Conservation (phyloP, 176 grass and related monocot species). For the Aegilops umbellulata region DNA sequence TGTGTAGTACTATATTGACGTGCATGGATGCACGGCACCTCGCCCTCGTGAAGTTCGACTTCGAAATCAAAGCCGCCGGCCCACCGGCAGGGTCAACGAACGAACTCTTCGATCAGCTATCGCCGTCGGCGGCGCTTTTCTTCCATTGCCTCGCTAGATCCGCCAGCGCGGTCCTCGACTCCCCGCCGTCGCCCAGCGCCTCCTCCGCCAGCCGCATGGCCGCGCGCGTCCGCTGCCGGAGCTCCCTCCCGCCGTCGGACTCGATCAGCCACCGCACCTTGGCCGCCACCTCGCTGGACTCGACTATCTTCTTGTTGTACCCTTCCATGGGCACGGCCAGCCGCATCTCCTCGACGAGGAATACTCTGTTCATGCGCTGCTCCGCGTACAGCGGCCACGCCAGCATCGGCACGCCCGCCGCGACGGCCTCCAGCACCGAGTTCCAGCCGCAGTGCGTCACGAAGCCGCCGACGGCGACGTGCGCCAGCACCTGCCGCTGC, state of each 20-base stretch:
- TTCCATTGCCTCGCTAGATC: not conserved
- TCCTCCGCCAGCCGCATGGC: not conserved
- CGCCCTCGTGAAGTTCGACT: not conserved
- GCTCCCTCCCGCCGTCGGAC: not conserved
- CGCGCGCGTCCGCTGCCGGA: not conserved
- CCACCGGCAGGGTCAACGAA: not conserved
- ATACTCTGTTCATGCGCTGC: not conserved
- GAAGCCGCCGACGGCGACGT: constrained; percentile 51
- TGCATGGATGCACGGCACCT: too few relatives aligned
- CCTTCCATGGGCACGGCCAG: not conserved
- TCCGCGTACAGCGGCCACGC: not conserved
- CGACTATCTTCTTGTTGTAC: not conserved
- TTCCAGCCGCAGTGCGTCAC: constrained; percentile 68
- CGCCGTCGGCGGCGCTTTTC: not conserved
- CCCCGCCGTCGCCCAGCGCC: not conserved
- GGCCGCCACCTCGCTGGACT: not conserved
- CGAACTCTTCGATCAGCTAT: not conserved
- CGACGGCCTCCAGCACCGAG: constrained; percentile 44
- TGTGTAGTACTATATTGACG: too few relatives aligned
- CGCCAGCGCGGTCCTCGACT: not conserved
- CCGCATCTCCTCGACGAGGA: not conserved
- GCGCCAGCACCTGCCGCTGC: not conserved
- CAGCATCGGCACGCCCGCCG: not conserved
- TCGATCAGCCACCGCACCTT: not conserved
- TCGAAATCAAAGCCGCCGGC: not conserved